phyloP scores from a whole-genome alignment of 768 basidiomycete genomes.

The Vishniacozyma victoriae region DNA sequence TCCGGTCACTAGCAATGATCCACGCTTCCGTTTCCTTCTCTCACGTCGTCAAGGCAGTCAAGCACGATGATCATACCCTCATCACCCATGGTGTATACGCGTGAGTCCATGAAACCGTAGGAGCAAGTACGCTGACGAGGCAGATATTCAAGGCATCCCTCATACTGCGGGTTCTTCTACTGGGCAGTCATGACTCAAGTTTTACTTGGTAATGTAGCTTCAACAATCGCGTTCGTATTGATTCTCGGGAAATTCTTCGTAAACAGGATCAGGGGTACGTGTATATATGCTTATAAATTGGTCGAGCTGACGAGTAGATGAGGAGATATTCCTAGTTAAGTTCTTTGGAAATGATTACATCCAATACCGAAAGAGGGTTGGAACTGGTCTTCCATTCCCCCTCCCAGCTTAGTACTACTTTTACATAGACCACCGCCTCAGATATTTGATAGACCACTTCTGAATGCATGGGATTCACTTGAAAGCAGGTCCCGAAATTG shows the following conservation, averaged over 20 bases:
- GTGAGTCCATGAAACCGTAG: conserved; percentile 58
- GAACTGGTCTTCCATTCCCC: conserved; percentile 69
- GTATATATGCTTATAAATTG: not conserved
- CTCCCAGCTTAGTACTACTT: too few relatives aligned
- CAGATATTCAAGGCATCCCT: conserved; percentile 87
- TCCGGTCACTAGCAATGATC: conserved; percentile 92
- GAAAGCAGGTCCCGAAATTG: too few relatives aligned
- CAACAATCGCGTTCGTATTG: conserved; percentile 59
- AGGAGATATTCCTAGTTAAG: conserved; percentile 68
- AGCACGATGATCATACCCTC: conserved; percentile 65
- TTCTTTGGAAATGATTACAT: conserved; percentile 91
- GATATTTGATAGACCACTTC: too few relatives aligned
- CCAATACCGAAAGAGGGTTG: conserved; percentile 65
- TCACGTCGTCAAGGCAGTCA: conserved; percentile 72
- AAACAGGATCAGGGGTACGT: conserved; percentile 67
- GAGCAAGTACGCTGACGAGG: too few relatives aligned
- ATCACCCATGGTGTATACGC: conserved; percentile 86
- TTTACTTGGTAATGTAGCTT: conserved; percentile 76
- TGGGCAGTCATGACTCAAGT: conserved; percentile 96
- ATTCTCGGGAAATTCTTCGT: conserved; percentile 85
- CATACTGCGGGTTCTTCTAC: conserved; percentile 94
- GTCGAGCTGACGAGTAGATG: conserved; percentile 54
- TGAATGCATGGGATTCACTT: too few relatives aligned
- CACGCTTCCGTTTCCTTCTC: conserved; percentile 91
- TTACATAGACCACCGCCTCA: too few relatives aligned